Conservation (phyloP, 495 filamentous ascomycete species). For the Penicillium cataractarum region DNA sequence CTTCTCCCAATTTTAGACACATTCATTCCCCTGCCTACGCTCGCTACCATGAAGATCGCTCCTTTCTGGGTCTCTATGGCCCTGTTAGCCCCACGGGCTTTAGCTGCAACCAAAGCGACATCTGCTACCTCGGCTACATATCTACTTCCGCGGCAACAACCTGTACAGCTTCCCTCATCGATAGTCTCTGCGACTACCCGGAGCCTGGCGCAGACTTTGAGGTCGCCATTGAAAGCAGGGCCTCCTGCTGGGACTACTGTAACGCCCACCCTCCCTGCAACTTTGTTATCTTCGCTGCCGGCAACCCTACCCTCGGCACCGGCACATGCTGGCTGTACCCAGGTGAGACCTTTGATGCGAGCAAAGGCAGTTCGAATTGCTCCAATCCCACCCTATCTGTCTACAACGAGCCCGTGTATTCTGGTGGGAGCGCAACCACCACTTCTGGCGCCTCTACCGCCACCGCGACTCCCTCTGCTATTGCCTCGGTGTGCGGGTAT, state of each 20-base stretch:
- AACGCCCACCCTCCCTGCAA: slow-evolving; percentile 32
- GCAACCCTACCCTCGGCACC: slow-evolving; percentile 26
- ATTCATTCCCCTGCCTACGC: slow-evolving; percentile 22
- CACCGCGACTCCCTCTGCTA: slow-evolving; percentile 32
- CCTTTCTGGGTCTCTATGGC: slow-evolving; percentile 29
- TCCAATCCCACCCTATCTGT: slow-evolving; percentile 22
- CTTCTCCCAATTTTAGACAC: slow-evolving; percentile 6
- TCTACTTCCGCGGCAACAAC: slow-evolving; percentile 27
- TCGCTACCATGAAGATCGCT: slow-evolving; percentile 32
- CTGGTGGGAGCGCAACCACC: slow-evolving; percentile 28
- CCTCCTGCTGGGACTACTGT: slow-evolving; percentile 35
- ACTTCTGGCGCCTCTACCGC: slow-evolving; percentile 31
- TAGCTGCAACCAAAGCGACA: slow-evolving; percentile 19
- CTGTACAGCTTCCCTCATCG: slow-evolving; percentile 32
- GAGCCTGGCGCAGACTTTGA: slow-evolving; percentile 23
- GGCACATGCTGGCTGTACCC: slow-evolving; percentile 36
- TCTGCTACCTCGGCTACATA: slow-evolving; percentile 28
- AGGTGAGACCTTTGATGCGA: slow-evolving; percentile 27
- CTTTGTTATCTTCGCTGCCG: slow-evolving; percentile 31
- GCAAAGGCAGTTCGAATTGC: slow-evolving; percentile 26
- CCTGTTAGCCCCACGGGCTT: slow-evolving; percentile 26
- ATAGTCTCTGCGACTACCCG: slow-evolving; percentile 29
- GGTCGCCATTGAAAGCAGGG: slow-evolving; percentile 24
- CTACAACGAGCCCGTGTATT: slow-evolving; percentile 24
- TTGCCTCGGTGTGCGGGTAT: slow-evolving; percentile 35